phyloP scores from a whole-genome alignment of 2,329 filamentous ascomycete genomes.

The Pseudogymnoascus sp. region DNA sequence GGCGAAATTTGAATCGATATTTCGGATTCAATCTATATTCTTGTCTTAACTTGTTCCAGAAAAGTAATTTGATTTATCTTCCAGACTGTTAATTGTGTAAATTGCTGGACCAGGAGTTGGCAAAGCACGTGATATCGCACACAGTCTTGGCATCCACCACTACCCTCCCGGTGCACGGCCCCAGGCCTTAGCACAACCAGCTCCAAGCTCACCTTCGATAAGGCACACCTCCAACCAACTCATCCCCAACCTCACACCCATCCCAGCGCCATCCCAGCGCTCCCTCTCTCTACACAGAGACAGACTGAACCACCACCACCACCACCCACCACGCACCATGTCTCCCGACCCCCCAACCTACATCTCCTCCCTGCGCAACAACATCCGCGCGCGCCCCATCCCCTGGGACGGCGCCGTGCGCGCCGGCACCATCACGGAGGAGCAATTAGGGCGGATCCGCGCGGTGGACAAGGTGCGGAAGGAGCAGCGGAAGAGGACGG shows the following conservation, averaged over 20 bases:
- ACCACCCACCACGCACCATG: conserved; percentile 42
- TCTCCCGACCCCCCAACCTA: conserved; percentile 89
- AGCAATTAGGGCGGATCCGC: conserved; percentile 90
- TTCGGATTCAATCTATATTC: not conserved
- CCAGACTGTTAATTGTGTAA: not conserved
- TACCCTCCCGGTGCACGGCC: not conserved
- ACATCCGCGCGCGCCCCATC: conserved; percentile 91
- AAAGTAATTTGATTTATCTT: not conserved
- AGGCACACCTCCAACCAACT: not conserved
- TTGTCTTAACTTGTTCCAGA: not conserved
- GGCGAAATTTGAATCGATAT: not conserved
- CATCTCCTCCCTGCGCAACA: conserved; percentile 82
- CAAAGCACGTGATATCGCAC: not conserved
- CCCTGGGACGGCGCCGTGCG: conserved; percentile 96
- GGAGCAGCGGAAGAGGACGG: conserved; percentile 75
- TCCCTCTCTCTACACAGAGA: not conserved
- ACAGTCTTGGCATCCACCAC: not conserved
- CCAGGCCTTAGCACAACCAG: not conserved
- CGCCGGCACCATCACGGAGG: conserved; percentile 86
- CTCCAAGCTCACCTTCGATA: not conserved
- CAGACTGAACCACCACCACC: not conserved
- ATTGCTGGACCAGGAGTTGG: not conserved
- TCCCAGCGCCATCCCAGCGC: not conserved
- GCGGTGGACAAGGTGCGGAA: conserved; percentile 93
- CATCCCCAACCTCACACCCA: not conserved